These are phyloP conservation scores for Cubamyces sp. DNA, from an alignment of 768 basidiomycete species.

Conservation along the genomic window DNA sequence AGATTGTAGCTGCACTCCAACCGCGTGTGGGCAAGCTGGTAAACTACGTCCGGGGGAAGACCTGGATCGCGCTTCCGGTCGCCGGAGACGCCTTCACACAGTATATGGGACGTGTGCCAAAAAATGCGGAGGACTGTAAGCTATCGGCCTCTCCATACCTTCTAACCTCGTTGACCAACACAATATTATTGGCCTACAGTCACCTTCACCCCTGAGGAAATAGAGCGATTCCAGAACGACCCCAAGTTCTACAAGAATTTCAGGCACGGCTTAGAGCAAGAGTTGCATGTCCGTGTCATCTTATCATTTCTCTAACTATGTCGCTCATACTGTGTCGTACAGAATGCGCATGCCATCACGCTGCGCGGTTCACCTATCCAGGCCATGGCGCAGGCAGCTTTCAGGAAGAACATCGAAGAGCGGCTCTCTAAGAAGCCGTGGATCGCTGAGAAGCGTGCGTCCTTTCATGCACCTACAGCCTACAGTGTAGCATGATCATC, in stretches of 20 bases:
- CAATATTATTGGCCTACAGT: too few species aligned
- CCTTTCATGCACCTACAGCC: background rate
- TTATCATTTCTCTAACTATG: background rate
- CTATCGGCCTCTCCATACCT: background rate
- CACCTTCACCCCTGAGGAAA: slow-evolving; percentile 48
- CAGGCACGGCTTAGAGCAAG: slow-evolving; percentile 50
- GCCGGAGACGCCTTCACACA: slow-evolving; percentile 43
- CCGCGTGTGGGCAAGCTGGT: slow-evolving; percentile 50
- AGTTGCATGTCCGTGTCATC: slow-evolving; percentile 48
- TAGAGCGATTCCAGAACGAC: slow-evolving; percentile 49
- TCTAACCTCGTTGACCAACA: too few species aligned
- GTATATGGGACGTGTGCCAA: slow-evolving; percentile 42
- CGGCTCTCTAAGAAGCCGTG: slow-evolving; percentile 59
- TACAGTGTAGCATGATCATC: background rate
- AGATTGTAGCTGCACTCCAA: slow-evolving; percentile 62
- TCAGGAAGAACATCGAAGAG: slow-evolving; percentile 50
- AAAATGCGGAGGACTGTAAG: slow-evolving; percentile 48
- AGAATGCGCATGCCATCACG: slow-evolving; percentile 44
- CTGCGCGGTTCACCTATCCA: slow-evolving; percentile 45
- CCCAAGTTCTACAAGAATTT: slow-evolving; percentile 51
- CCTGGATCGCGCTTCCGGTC: slow-evolving; percentile 57
- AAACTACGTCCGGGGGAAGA: slow-evolving; percentile 63
- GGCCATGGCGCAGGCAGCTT: slow-evolving; percentile 39
- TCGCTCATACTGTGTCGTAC: slow-evolving; percentile 22
- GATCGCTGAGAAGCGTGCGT: slow-evolving; percentile 60